A percentile compares a stretch with the other conserved stretches of the same genome.
phyloP scores from a whole-genome alignment of 2,329 filamentous ascomycete genomes.

The Graphilbum sp. region DNA sequence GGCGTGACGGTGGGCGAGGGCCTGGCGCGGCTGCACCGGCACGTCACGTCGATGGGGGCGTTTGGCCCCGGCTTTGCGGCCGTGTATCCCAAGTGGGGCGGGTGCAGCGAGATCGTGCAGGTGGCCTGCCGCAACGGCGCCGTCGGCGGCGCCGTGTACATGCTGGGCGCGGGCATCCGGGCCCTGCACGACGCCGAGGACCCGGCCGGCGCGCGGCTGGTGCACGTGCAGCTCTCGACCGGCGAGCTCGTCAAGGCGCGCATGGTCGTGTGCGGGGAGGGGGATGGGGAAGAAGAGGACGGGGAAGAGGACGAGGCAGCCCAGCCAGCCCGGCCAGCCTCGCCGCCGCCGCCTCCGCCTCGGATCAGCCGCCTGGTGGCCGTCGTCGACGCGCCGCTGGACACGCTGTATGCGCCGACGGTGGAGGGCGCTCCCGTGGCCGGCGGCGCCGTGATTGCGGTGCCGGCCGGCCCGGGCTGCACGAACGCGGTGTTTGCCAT shows the following conservation, averaged over 20 bases:
- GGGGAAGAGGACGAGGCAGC: conserved; percentile 14
- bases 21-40: conserved; percentile 56
- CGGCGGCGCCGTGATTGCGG: conserved; percentile 54
- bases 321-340: too few species aligned
- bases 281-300: too few species aligned
- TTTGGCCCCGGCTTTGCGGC: conserved; percentile 83
- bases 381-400: conserved; percentile 50
- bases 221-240: conserved; percentile 37
- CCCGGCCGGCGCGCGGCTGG: conserved; percentile 10
- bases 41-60: conserved; percentile 71
- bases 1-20: conserved; percentile 44
- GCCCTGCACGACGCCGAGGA: neutral
- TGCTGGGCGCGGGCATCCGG: conserved; percentile 54
- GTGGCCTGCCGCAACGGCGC: conserved; percentile 81
- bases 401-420: conserved; percentile 49
- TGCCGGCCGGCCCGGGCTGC: conserved; percentile 39
- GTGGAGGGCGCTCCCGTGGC: conserved; percentile 63
- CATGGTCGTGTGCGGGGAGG: conserved; percentile 29
- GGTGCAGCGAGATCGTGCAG: conserved; percentile 75
- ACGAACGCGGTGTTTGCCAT: conserved; percentile 39
- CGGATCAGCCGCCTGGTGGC: conserved; percentile 46
- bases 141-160: conserved; percentile 82
- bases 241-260: conserved; percentile 39
- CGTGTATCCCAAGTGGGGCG: conserved; percentile 86
- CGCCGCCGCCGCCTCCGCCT: too few species aligned